Base-by-base conservation (phyloP, 108 stramenopile species). In the Fistulifera pelliculosa region DNA sequence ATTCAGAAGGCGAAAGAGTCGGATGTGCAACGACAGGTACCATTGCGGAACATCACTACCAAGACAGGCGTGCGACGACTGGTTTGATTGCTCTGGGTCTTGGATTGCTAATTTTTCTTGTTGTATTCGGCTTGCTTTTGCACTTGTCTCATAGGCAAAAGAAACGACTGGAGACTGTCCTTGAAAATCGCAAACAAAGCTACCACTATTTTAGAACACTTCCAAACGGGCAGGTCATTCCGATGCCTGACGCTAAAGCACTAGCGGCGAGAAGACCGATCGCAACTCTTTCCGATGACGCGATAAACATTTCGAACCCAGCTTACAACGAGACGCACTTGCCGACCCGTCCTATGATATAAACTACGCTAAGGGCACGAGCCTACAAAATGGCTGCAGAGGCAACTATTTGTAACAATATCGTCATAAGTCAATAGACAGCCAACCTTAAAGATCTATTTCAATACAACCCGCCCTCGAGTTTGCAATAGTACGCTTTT, bases 11-110 rank as follows among this genome's bases (percentile, higher is more conserved):
- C 14, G 11, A 31, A 35, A 56, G 15, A 24, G 41, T 41, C 16
- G 41, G 54, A 13, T 56, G 54, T 21, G 38, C 41, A 21, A 23
- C 54, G 10, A 56, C 54, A 16, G 54, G 54, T 22, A 38, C 54
- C 18, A 18, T 23, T 35, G 38, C 38, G 10, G 22, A 38, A 16
- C 23, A 56, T 56, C 18, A 56, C 41, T n/a, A 39, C 18, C 22
- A 19, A 4, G 18, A 31, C 18, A 41, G 8, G 22, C 38, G 38
- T 40, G n/a, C 40, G 39, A 38, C 8, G 11, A 23, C 38, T 12
- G 54, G 54, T 38, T 40, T 56, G 41, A 41, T 14, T 18, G 54
- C 38, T 23, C 18, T 56, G 1, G 40, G 39, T 8, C 14, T 39
- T 0, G 54, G 38, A 15, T 23, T 41, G 12, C 14, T 21, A 5